Evolutionary conservation across 345 rosid species (phyloP).

Genomic region (Arabis hirsuta): DNA sequence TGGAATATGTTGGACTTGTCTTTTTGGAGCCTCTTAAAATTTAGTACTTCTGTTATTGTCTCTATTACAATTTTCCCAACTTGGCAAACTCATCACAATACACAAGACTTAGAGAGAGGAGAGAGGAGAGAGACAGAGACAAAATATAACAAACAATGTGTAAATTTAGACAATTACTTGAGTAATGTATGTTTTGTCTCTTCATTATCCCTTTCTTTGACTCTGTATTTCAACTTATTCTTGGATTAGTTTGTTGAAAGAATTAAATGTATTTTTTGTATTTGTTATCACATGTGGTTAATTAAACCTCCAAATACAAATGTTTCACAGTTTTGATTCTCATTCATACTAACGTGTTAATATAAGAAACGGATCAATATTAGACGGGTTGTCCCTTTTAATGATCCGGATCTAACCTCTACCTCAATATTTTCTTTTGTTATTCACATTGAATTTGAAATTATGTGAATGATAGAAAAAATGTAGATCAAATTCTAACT

Average conservation of each 20-base stretch:
- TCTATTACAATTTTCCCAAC: constrained; percentile 44
- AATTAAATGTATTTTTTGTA: not conserved
- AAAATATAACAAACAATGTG: constrained; percentile 18
- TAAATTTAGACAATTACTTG: constrained; percentile 46
- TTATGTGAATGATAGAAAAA: not conserved
- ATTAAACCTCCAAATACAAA: not conserved
- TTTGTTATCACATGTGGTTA: constrained; percentile 1
- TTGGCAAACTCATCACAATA: constrained; percentile 47
- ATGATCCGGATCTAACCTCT: not conserved
- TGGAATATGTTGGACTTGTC: constrained; percentile 50
- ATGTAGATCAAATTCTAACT: constrained; percentile 5
- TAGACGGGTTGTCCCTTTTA: not conserved
- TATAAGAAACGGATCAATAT: not conserved
- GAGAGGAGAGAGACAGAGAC: constrained; percentile 15
- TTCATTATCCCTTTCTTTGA: constrained; percentile 28
- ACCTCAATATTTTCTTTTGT: constrained; percentile 1
- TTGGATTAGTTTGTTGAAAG: constrained; percentile 26
- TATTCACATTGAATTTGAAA: constrained; percentile 11
- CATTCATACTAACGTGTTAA: too few species aligned
- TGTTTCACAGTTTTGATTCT: too few species aligned
- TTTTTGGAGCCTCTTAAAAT: constrained; percentile 46
- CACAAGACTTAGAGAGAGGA: constrained; percentile 42
- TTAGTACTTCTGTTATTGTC: constrained; percentile 47
- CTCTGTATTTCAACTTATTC: constrained; percentile 32
- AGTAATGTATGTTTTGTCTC: constrained; percentile 34